phyloP scores from a whole-genome alignment of 2,329 filamentous ascomycete genomes.

The Graphilbum fragrans region DNA sequence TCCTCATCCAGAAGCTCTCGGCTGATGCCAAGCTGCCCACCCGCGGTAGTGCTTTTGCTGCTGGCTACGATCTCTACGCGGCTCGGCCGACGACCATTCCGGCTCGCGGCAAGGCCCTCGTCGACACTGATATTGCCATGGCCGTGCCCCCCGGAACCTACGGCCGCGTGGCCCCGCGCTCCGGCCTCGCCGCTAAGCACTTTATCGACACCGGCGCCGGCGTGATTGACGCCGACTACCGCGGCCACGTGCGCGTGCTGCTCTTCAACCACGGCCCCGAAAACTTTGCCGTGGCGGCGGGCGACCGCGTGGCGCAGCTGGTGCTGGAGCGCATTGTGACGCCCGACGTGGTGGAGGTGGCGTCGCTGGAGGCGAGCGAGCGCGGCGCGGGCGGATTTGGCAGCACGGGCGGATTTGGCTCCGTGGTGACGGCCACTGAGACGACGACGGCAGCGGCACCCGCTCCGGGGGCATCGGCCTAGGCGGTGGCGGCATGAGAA shows the following conservation, averaged over 20 bases:
- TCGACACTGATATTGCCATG: conserved; percentile 86
- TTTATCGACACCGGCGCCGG: conserved; percentile 94
- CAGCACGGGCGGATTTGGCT: conserved; percentile 53
- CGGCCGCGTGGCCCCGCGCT: conserved; percentile 79
- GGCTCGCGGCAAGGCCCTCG: conserved; percentile 69
- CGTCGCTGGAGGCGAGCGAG: conserved; percentile 80
- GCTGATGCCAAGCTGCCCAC: conserved; percentile 71
- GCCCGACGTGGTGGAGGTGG: conserved; percentile 80
- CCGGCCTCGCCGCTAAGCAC: conserved; percentile 84
- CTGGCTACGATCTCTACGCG: conserved; percentile 88
- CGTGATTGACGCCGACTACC: conserved; percentile 96
- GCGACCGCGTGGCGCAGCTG: conserved; percentile 87
- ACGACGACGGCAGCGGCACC: not conserved
- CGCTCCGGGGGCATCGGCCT: not conserved
- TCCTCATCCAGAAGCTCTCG: conserved; percentile 82
- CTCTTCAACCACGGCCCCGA: conserved; percentile 83
- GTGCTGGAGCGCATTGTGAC: conserved; percentile 91
- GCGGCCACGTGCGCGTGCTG: conserved; percentile 85
- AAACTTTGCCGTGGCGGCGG: conserved; percentile 72
- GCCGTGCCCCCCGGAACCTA: conserved; percentile 86
- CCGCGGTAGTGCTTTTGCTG: conserved; percentile 76
- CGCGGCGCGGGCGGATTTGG: conserved; percentile 85
- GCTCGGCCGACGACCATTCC: conserved; percentile 65
- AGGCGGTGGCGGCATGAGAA: not conserved
- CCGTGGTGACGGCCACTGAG: not conserved